Conservation (phyloP, 768 basidiomycete genomes). For the Sporobolomyces roseus region DNA sequence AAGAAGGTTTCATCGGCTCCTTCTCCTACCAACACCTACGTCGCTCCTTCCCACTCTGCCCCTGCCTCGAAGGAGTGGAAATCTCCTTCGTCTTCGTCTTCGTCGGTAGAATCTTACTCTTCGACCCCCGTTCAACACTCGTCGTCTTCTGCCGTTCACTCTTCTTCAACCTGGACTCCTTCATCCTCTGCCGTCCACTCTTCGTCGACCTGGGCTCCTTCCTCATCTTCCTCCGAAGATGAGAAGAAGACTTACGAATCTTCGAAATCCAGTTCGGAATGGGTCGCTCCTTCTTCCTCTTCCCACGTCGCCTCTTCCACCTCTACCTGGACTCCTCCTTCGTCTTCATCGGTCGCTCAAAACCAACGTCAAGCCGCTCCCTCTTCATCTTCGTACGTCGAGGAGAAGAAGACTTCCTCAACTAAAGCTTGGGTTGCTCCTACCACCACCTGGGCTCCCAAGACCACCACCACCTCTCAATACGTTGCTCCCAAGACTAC, state of each 20-base stretch:
- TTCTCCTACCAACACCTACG: constrained; percentile 6
- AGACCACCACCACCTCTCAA: constrained; percentile 14
- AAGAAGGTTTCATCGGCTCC: constrained; percentile 31
- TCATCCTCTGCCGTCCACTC: background rate
- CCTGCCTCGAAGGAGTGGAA: constrained; percentile 16
- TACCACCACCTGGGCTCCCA: constrained; percentile 6
- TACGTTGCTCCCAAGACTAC: constrained; percentile 18
- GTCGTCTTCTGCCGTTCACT: background rate
- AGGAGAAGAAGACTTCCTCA: background rate
- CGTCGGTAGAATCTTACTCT: background rate
- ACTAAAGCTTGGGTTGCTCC: too few relatives aligned
- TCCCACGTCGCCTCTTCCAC: too few relatives aligned
- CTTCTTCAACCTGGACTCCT: background rate
- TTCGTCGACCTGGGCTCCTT: constrained; percentile 3
- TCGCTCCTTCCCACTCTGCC: constrained; percentile 7
- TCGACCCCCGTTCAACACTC: background rate
- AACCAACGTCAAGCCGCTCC: background rate
- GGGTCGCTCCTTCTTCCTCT: background rate
- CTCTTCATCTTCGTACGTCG: background rate
- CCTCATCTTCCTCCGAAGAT: background rate
- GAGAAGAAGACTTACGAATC: constrained; percentile 2
- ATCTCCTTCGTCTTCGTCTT: background rate
- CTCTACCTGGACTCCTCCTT: background rate
- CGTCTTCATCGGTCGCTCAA: background rate
- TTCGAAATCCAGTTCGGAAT: too few relatives aligned